These are phyloP conservation scores for Wickerhamomyces xylosicus DNA, from an alignment of 805 yeast species.

Conservation along the genomic window DNA sequence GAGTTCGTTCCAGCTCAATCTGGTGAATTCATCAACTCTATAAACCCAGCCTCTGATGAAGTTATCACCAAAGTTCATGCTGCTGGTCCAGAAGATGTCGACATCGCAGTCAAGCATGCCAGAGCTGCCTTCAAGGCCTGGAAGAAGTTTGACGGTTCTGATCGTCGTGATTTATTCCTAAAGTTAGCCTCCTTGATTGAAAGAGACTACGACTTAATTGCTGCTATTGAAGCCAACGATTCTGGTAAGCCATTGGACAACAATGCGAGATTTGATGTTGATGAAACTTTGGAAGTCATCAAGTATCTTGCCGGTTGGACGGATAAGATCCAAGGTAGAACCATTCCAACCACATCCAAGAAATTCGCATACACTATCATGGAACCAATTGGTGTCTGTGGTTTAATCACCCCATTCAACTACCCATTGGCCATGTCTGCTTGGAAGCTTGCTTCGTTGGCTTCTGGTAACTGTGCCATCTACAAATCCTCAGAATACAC, in stretches of 20 bases:
- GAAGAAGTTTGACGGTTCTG: slow-evolving; percentile 34
- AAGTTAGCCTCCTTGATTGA: slow-evolving; percentile 42
- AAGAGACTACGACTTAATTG: slow-evolving; percentile 36
- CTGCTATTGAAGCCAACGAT: slow-evolving; percentile 49
- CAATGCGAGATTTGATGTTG: slow-evolving; percentile 51
- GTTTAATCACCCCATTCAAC: slow-evolving; percentile 43
- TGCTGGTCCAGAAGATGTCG: slow-evolving; percentile 42
- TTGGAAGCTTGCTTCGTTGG: slow-evolving; percentile 39
- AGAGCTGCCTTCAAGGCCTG: slow-evolving; percentile 40
- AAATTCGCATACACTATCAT: slow-evolving; percentile 45
- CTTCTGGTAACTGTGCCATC: slow-evolving; percentile 37
- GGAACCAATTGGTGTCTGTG: slow-evolving; percentile 43
- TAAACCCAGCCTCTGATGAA: slow-evolving; percentile 46
- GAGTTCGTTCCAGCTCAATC: slow-evolving; percentile 50
- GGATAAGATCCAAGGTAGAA: slow-evolving; percentile 55
- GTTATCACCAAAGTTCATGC: slow-evolving; percentile 39
- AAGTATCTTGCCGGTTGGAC: slow-evolving; percentile 70
- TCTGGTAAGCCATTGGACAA: slow-evolving; percentile 45
- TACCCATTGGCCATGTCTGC: slow-evolving; percentile 40
- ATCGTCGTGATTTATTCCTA: slow-evolving; percentile 33
- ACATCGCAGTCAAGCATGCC: slow-evolving; percentile 28
- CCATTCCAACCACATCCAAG: slow-evolving; percentile 46
- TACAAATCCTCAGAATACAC: slow-evolving; percentile 41
- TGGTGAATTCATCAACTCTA: slow-evolving; percentile 26
- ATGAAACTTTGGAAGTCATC: slow-evolving; percentile 43